Evolutionary conservation across 2,329 filamentous ascomycete genomes (phyloP).

Genomic region (Pleurostoma richardsiae): DNA sequence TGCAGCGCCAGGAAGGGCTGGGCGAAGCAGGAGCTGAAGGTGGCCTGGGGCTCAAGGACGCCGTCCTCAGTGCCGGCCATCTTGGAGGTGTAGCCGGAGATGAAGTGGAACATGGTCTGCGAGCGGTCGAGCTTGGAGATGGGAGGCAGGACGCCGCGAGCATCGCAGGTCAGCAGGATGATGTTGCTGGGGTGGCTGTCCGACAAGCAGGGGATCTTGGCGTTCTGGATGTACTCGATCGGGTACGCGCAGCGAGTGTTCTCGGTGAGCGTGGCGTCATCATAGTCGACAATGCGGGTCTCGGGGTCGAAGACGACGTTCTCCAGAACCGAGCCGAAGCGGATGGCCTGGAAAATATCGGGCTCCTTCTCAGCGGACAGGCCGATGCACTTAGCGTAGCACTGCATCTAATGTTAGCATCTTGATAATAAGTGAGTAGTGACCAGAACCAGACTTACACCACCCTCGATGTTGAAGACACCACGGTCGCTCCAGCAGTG

Average conservation of each 20-base stretch:
- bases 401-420: slow-evolving; percentile 26
- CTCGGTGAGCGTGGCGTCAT: slow-evolving; percentile 90
- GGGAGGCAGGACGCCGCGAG: slow-evolving; percentile 91
- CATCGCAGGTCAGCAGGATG: slow-evolving; percentile 95
- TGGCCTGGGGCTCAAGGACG: slow-evolving; percentile 93
- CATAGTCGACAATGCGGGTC: slow-evolving; percentile 89
- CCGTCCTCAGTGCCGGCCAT: slow-evolving; percentile 99
- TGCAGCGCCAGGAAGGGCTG: slow-evolving; percentile 98
- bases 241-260: slow-evolving; percentile 98
- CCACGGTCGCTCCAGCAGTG: slow-evolving; percentile 98
- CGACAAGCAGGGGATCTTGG: slow-evolving; percentile 94
- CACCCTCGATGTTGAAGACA: slow-evolving; percentile 99
- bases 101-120: slow-evolving; percentile 99
- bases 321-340: slow-evolving; percentile 94
- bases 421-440: too few relatives aligned
- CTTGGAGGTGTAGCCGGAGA: slow-evolving; percentile 99
- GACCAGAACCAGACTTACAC: slow-evolving; percentile 23
- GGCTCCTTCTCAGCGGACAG: slow-evolving; percentile 98
- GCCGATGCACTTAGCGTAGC: slow-evolving; percentile 98
- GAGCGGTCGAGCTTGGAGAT: slow-evolving; percentile 94
- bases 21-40: slow-evolving; percentile 98
- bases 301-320: slow-evolving; percentile 96
- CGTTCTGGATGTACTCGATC: slow-evolving; percentile 98
- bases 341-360: slow-evolving; percentile 94
- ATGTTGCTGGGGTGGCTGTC: slow-evolving; percentile 91